Percentiles rank a stretch among this genome's conserved stretches.
These are phyloP conservation scores for Raffaelea ambrosiae DNA, from an alignment of 2,329 filamentous ascomycete species.

Conservation along the genomic window DNA sequence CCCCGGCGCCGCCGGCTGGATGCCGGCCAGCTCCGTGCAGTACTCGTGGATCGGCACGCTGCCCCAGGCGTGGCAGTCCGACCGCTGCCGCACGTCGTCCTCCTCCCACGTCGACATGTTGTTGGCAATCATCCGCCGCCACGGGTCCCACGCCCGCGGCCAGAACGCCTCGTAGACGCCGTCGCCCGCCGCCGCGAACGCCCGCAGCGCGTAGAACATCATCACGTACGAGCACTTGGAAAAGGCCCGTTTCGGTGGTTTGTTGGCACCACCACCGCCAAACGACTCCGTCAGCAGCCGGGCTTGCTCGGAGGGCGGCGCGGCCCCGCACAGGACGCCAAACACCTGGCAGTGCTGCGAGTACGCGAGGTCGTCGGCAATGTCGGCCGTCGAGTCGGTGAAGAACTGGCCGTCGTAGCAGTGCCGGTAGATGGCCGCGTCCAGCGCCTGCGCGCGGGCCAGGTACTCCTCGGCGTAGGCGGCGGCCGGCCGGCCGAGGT, in stretches of 20 bases:
- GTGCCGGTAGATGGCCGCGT: constrained; percentile 18
- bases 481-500: constrained; percentile 22
- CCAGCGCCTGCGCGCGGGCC: constrained; percentile 15
- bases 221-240: constrained; percentile 28
- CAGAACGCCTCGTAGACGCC: constrained; percentile 25
- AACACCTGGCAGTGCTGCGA: constrained; percentile 28
- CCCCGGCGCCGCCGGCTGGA: constrained; percentile 12
- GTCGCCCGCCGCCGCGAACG: constrained; percentile 22
- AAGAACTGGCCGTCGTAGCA: constrained; percentile 26
- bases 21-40: constrained; percentile 24
- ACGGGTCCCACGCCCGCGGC: constrained; percentile 23
- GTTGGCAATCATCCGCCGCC: constrained; percentile 25
- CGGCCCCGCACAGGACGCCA: constrained; percentile 23
- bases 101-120: constrained; percentile 33
- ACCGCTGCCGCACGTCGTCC: constrained; percentile 30
- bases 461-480: constrained; percentile 22
- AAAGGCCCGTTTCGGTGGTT: constrained; percentile 12
- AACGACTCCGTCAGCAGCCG: constrained; percentile 21
- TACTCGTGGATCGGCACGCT: constrained; percentile 33
- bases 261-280: constrained; percentile 9
- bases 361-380: constrained; percentile 17
- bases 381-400: constrained; percentile 16
- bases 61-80: constrained; percentile 35
- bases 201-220: constrained; percentile 30
- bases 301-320: constrained; percentile 10